Percentiles rank a stretch among this genome's conserved stretches.
Conservation (phyloP, 1,139 yeast genomes). For the Blastobotrys indianensis region DNA sequence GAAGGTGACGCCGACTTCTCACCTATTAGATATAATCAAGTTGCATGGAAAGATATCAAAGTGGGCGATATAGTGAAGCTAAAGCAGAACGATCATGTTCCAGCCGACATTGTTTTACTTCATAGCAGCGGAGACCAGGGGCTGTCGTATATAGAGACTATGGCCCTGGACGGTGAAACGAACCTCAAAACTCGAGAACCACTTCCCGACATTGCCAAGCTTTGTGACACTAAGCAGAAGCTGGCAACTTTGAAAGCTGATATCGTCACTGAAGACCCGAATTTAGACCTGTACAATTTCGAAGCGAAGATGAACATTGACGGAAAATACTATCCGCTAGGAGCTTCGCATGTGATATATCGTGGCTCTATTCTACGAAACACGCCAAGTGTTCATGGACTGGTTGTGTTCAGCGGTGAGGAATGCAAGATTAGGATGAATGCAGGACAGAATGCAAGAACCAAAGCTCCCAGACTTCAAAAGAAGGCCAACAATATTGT, state of each 20-base stretch:
- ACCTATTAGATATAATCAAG: slow-evolving; percentile 35
- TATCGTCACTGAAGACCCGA: slow-evolving; percentile 75
- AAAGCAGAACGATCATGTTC: slow-evolving; percentile 81
- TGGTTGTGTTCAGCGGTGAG: slow-evolving; percentile 90
- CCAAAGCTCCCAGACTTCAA: slow-evolving; percentile 90
- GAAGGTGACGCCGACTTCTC: slow-evolving; percentile 9
- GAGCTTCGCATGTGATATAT: slow-evolving; percentile 74
- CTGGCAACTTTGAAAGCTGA: slow-evolving; percentile 40
- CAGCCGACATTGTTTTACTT: slow-evolving; percentile 79
- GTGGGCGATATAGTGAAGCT: slow-evolving; percentile 82
- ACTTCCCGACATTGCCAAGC: slow-evolving; percentile 52
- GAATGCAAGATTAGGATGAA: slow-evolving; percentile 96
- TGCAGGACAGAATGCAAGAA: slow-evolving; percentile 80
- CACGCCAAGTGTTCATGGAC: slow-evolving; percentile 64
- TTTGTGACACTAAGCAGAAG: slow-evolving; percentile 46
- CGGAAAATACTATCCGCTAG: slow-evolving; percentile 50
- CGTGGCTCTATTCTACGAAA: slow-evolving; percentile 87
- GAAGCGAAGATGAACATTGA: slow-evolving; percentile 58
- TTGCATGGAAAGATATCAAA: slow-evolving; percentile 64
- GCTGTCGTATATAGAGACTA: slow-evolving; percentile 84
- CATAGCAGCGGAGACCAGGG: slow-evolving; percentile 62
- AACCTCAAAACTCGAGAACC: slow-evolving; percentile 73
- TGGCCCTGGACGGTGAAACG: slow-evolving; percentile 97
- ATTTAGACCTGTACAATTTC: slow-evolving; percentile 81
- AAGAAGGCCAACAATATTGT: slow-evolving; percentile 77